Evolutionary conservation across 2,329 filamentous ascomycete species (phyloP), one percentile per base, ranked within the genome.

Genomic region (Aspergillus sclerotialis): DNA sequence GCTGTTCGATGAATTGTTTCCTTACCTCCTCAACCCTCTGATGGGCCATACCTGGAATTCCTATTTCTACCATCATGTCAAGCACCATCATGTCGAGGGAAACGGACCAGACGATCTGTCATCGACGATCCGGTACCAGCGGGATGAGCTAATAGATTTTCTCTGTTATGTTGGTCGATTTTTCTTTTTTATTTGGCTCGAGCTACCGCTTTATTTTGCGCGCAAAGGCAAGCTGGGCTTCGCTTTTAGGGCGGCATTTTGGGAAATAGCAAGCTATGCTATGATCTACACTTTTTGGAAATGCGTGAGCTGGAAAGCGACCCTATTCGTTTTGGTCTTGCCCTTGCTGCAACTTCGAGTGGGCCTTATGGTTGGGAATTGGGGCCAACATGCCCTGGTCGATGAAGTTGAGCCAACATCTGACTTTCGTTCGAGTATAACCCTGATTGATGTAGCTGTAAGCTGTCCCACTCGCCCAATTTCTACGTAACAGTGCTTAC

Each of bases 1-100:
- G 21, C 50, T 71, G 18, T 58, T 89, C 38, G 84, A 90, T 50
- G 53, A 60, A 5, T 33, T 70, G 2, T 89, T 88, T 46, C 84
- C 84, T 0, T 90, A 87, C 53, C 58, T 89, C 26, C 66, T 77
- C 8, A 82, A 88, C 46, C 84, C 84, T 0, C 61, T 90, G 37
- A 82, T 87, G 75, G 84, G 84, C 8, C 84, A 90, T 52, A 88
- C 84, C 0, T 88, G 83, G 82, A 86, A 90, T 61, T 81, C 80
- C 2, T 90, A 90, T 63, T 90, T 75, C 56, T 89, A 87, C 53
- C 84, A 90, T 53, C 84, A 90, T 50, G 82, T 89, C 53, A 90
- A 90, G 66, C 83, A 88, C 52, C 84, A 90, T 53, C 84, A 90
- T 45, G 78, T 89, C 36, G 84, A 89, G 61, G 81, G 78, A 42